These are phyloP conservation scores for Candida sithepensis DNA, from an alignment of 805 yeast species.

Conservation along the genomic window DNA sequence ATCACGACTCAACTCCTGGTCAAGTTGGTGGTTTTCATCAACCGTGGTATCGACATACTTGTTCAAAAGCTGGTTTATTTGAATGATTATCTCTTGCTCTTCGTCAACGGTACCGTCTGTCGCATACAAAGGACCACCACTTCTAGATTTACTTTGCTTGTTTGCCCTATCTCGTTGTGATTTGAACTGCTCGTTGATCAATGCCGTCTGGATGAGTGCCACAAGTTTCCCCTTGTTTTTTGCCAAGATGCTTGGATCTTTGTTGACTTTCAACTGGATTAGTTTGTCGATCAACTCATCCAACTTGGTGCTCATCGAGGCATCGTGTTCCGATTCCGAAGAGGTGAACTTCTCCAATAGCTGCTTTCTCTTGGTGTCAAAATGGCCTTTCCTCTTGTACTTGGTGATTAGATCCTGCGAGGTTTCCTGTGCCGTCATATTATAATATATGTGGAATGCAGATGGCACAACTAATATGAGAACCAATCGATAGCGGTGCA, in stretches of 20 bases:
- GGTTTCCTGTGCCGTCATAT: slow-evolving; percentile 6
- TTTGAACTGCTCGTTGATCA: slow-evolving; percentile 29
- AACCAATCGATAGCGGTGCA: too few species aligned
- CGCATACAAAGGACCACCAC: background rate
- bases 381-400: slow-evolving; percentile 47
- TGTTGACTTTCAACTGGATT: slow-evolving; percentile 42
- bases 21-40: slow-evolving; percentile 11
- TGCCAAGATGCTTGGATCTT: slow-evolving; percentile 44
- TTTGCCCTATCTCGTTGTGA: background rate
- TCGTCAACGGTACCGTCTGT: slow-evolving; percentile 6
- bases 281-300: slow-evolving; percentile 37
- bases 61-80: slow-evolving; percentile 17
- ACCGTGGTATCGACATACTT: slow-evolving; percentile 18
- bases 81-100: slow-evolving; percentile 13
- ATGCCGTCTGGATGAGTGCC: slow-evolving; percentile 50
- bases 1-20: slow-evolving; percentile 9
- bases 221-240: slow-evolving; percentile 48
- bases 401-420: slow-evolving; percentile 38
- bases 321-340: slow-evolving; percentile 18
- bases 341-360: slow-evolving; percentile 39
- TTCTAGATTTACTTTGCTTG: background rate
- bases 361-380: slow-evolving; percentile 42
- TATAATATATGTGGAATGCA: too few species aligned
- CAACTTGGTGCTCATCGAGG: slow-evolving; percentile 39
- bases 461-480: too few species aligned